Conservation (phyloP, 345 rosid species). For the Durio zibethinus region DNA sequence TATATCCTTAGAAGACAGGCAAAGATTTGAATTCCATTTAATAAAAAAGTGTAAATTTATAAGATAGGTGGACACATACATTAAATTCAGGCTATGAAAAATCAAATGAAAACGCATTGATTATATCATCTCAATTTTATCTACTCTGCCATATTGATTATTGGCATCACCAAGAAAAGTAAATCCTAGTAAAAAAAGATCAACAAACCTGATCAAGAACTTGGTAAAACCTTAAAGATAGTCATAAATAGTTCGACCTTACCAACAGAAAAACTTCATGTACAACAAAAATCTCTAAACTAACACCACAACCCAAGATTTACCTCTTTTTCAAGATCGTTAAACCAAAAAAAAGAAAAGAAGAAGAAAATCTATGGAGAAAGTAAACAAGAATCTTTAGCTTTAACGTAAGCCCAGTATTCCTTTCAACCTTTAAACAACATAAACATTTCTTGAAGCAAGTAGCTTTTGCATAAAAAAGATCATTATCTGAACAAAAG, state of each 20-base stretch:
- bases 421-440: not conserved
- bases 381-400: not conserved
- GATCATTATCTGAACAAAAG: not conserved
- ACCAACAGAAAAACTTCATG: not conserved
- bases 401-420: conserved; percentile 5
- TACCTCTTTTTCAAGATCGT: not conserved
- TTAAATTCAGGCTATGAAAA: not conserved
- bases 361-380: not conserved
- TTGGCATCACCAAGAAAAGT: not conserved
- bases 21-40: conserved; percentile 3
- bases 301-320: not conserved
- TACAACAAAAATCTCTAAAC: not conserved
- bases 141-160: not conserved
- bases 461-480: not conserved
- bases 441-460: not conserved
- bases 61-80: conserved; percentile 1
- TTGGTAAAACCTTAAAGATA: not conserved
- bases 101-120: not conserved
- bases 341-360: not conserved
- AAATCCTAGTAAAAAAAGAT: not conserved
- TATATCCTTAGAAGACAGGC: not conserved
- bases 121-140: not conserved
- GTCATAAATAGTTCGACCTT: too few relatives aligned
- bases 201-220: not conserved
- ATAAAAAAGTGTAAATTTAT: not conserved